Evolutionary conservation across 495 filamentous ascomycete genomes (phyloP), one percentile per base, ranked within the genome.

Genomic region (Penicillium samsonianum): DNA sequence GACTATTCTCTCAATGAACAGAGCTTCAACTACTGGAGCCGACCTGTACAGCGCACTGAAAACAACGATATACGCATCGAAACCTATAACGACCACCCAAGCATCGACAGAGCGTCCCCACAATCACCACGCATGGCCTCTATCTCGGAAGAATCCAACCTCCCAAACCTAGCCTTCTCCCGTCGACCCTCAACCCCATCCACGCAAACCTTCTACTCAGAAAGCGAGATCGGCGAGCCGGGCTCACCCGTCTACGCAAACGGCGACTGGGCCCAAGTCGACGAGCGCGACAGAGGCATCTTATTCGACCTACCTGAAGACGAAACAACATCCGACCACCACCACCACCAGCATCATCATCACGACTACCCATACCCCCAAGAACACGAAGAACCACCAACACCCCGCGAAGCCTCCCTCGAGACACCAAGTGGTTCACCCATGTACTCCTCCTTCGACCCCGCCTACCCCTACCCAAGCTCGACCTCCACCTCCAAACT

Each of bases 181-280:
- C 60, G 41, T 5, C 63, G 57, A 12, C 58, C 64, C 9, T 40
- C 62, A 9, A 60, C 70, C 3, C 57, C 63, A 7, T 67, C 68
- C n/a, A 63, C 58, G 30, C 58, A 62, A 28, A 63, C 62, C 35
- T 60, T 63, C 50, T 65, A 55, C 53, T 63, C 52, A 12, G 64
- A 63, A 17, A 63, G 65, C 33, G 67, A 76, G 10, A 68, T 77
- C 19, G 74, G 74, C 45, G 73, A 77, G 52, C 73, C 73, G 1
- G 73, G 73, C 17, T 70, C 67, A 4, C 67, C 71, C 2, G 65
- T 75, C 58, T 67, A 65, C 53, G 67, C 70, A 22, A 72, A 74
- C 49, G 60, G 64, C 38, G 61, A 64, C 51, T 70, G 63, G 65
- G 56, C 61, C 31, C 59, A 67, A 42, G 63, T 68, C 22, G 53